These are phyloP conservation scores for Tuber aestivum DNA, from an alignment of 495 filamentous ascomycete genomes.

Conservation along the genomic window DNA sequence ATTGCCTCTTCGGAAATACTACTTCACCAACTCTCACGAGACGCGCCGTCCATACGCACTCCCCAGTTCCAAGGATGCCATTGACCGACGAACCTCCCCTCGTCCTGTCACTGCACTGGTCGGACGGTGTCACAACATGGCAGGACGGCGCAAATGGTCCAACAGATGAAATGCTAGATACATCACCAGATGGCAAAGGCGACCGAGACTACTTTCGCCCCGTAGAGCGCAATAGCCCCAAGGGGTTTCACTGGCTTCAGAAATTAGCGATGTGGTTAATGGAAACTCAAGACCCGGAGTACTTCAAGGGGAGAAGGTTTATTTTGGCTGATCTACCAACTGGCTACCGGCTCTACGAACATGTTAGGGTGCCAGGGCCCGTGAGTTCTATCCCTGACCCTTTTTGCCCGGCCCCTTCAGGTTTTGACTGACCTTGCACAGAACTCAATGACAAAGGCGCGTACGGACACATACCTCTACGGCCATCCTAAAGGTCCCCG, in stretches of 20 bases:
- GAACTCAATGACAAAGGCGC: conserved; percentile 42
- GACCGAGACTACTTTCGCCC: conserved; percentile 36
- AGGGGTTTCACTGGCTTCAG: conserved; percentile 36
- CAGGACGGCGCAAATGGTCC: conserved; percentile 40
- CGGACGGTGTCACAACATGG: conserved; percentile 39
- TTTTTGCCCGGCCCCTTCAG: background rate
- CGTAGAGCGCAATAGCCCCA: conserved; percentile 30
- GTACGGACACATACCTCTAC: conserved; percentile 58
- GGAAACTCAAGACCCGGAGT: conserved; percentile 31
- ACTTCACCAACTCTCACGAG: background rate
- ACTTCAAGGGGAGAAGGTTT: conserved; percentile 46
- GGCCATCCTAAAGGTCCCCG: conserved; percentile 55
- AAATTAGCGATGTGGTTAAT: conserved; percentile 35
- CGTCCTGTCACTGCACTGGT: conserved; percentile 32
- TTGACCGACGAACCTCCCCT: background rate
- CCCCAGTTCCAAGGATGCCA: background rate
- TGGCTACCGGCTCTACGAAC: conserved; percentile 56
- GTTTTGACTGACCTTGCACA: background rate
- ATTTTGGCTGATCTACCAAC: conserved; percentile 53
- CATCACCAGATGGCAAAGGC: conserved; percentile 36
- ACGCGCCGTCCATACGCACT: background rate
- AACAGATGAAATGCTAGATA: conserved; percentile 39
- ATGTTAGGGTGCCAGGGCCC: conserved; percentile 45
- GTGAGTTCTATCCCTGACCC: conserved; percentile 14
- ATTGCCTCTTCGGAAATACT: background rate